Base-by-base conservation (phyloP, 495 filamentous ascomycete genomes). In the Barbatosphaeria neglecta region DNA sequence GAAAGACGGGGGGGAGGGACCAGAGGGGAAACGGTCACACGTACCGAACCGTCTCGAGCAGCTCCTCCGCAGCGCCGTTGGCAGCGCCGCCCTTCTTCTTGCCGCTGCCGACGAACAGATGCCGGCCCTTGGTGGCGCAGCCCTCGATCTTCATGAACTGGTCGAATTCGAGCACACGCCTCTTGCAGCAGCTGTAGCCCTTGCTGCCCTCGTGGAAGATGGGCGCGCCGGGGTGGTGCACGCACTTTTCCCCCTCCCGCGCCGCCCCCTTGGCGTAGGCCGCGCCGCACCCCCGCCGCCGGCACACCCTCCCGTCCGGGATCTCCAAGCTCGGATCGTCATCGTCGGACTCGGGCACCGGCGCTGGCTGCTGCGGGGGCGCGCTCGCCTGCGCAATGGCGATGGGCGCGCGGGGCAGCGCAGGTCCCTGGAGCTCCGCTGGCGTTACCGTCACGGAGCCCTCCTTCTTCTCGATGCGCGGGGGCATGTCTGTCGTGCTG, bases 171-270 rank as follows among this genome's bases (percentile, higher is more conserved):
- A 98, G 72, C 42, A 98, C 92, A 17, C 87, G 78, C 54, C 85
- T 72, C 77, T 97, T 97, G 69, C 92, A 98, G 73, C 92, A 98
- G 22, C 78, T 86, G 75, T 90, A 98, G 8, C 92, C 92, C 70
- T 98, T 98, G 63, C 82, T 90, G 19, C 90, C 92, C 69, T 98
- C 92, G 63, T 98, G 92, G 66, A 98, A 98, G 50, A 97, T 78
- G 22, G 90, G 85, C 6, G 69, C 74, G 22, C 90, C 90, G 5
- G 90, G 87, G 65, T 96, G 90, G 56, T 89, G 82, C 17, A 84
- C 72, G 56, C 90, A 96, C 45, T 76, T 75, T 69, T 92, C 87
- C n/a, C 69, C 79, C 18, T 86, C 81, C 38, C 87, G 65, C 33
- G 67, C 65, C 23, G 67, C 56, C 2, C 70, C 74, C 19, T 77